phyloP scores from a whole-genome alignment of 1,139 yeast genomes.

The Geotrichum fermentans region DNA sequence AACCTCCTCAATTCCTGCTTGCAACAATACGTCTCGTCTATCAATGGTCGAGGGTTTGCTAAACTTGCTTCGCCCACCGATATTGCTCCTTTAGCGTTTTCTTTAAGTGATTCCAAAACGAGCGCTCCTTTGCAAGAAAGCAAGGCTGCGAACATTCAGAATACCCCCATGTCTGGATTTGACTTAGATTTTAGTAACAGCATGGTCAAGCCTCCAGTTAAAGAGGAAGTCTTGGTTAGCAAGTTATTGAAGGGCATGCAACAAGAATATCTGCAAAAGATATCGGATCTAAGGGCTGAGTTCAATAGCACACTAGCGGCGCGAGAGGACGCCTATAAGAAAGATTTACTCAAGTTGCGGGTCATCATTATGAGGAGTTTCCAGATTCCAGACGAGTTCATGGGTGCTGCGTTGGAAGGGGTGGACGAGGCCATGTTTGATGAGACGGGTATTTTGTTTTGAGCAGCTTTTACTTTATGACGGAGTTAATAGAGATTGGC shows the following conservation, averaged over 20 bases:
- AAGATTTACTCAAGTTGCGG: conserved; percentile 1
- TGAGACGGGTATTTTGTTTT: conserved; percentile 7
- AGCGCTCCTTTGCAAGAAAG: conserved; percentile 2
- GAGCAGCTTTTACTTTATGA: not conserved
- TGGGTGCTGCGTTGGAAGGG: conserved; percentile 3
- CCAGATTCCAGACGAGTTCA: conserved; percentile 11
- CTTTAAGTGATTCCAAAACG: too few relatives aligned
- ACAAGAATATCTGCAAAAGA: not conserved
- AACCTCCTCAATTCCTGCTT: too few relatives aligned
- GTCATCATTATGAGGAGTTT: conserved; percentile 6
- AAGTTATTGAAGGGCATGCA: not conserved
- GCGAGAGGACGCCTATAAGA: not conserved
- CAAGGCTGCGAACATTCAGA: not conserved
- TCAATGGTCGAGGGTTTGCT: too few relatives aligned
- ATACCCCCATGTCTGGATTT: not conserved
- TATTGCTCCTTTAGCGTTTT: too few relatives aligned
- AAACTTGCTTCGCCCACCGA: too few relatives aligned
- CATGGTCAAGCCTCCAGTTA: not conserved
- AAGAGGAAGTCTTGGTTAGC: not conserved
- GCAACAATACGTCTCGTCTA: too few relatives aligned
- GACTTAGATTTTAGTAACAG: not conserved
- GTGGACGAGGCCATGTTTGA: conserved; percentile 1
- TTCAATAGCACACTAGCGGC: not conserved
- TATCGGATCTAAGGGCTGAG: not conserved
- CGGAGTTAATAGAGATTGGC: not conserved